Evolutionary conservation across 805 yeast genomes (phyloP).

Genomic region (Diddensiella caesifluorescens): DNA sequence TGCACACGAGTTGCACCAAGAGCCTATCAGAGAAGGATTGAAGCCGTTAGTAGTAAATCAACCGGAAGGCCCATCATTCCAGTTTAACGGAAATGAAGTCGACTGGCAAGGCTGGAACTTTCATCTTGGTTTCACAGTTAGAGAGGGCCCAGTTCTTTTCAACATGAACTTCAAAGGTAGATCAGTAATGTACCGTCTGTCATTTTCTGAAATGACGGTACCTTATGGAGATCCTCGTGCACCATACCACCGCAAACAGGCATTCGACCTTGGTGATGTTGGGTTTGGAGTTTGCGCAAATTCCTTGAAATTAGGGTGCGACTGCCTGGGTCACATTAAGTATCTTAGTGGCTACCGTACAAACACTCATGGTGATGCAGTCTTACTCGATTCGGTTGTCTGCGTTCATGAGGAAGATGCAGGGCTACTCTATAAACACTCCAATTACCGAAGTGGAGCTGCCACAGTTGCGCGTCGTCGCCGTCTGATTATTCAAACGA

Average conservation of each 20-base stretch:
- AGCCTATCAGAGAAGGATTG: slow-evolving; percentile 52
- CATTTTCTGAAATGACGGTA: slow-evolving; percentile 77
- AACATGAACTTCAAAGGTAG: slow-evolving; percentile 71
- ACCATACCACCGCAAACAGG: slow-evolving; percentile 83
- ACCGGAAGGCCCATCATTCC: slow-evolving; percentile 79
- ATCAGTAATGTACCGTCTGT: slow-evolving; percentile 73
- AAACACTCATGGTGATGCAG: slow-evolving; percentile 61
- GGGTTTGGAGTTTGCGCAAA: slow-evolving; percentile 86
- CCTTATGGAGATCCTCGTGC: slow-evolving; percentile 77
- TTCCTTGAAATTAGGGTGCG: slow-evolving; percentile 73
- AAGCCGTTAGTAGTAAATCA: slow-evolving; percentile 69
- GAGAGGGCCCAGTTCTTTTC: slow-evolving; percentile 77
- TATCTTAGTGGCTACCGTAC: slow-evolving; percentile 73
- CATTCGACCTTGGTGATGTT: slow-evolving; percentile 81
- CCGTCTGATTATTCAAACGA: slow-evolving; percentile 67
- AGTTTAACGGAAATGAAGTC: slow-evolving; percentile 62
- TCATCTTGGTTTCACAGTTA: slow-evolving; percentile 79
- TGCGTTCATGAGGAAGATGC: slow-evolving; percentile 87
- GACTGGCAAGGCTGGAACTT: slow-evolving; percentile 73
- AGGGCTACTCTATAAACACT: slow-evolving; percentile 73
- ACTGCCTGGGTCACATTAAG: slow-evolving; percentile 81
- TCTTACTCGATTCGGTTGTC: slow-evolving; percentile 68
- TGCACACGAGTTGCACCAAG: slow-evolving; percentile 39
- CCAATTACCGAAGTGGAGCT: slow-evolving; percentile 77
- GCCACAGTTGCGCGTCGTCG: slow-evolving; percentile 74